These are phyloP conservation scores for Candida dendrica DNA, from an alignment of 805 yeast species.

Conservation along the genomic window DNA sequence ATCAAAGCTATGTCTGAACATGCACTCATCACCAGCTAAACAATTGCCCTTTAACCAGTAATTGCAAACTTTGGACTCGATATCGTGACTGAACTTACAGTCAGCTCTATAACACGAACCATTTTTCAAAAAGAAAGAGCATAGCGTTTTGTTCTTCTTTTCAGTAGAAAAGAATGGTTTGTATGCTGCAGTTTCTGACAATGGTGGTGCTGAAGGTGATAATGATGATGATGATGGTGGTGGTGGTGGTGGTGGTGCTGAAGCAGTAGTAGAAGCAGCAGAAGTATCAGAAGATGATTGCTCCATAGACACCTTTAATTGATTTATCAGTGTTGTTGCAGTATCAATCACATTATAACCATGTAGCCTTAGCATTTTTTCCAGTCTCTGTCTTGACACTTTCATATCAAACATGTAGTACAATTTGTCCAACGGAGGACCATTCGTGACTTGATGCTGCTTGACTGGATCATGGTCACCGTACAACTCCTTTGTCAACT, in stretches of 20 bases:
- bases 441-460: slow-evolving; percentile 1
- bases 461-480: slow-evolving; percentile 11
- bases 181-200: not conserved
- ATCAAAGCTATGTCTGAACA: slow-evolving; percentile 28
- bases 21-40: slow-evolving; percentile 33
- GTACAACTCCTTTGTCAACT: slow-evolving; percentile 12
- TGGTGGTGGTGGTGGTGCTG: too few species aligned
- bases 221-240: too few species aligned
- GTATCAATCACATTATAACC: slow-evolving; percentile 28
- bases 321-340: slow-evolving; percentile 12
- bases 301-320: slow-evolving; percentile 7
- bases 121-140: slow-evolving; percentile 32
- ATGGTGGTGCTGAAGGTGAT: too few species aligned
- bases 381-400: slow-evolving; percentile 25
- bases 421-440: slow-evolving; percentile 30
- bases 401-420: slow-evolving; percentile 25
- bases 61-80: slow-evolving; percentile 33
- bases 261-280: too few species aligned
- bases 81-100: slow-evolving; percentile 39
- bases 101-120: slow-evolving; percentile 38
- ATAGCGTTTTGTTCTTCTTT: slow-evolving; percentile 20
- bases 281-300: too few species aligned
- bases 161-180: slow-evolving; percentile 5
- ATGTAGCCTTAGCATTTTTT: slow-evolving; percentile 27
- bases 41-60: slow-evolving; percentile 41